Base-by-base conservation (phyloP, 2,329 filamentous ascomycete species). In the Byssoonygena ceratinophila region DNA sequence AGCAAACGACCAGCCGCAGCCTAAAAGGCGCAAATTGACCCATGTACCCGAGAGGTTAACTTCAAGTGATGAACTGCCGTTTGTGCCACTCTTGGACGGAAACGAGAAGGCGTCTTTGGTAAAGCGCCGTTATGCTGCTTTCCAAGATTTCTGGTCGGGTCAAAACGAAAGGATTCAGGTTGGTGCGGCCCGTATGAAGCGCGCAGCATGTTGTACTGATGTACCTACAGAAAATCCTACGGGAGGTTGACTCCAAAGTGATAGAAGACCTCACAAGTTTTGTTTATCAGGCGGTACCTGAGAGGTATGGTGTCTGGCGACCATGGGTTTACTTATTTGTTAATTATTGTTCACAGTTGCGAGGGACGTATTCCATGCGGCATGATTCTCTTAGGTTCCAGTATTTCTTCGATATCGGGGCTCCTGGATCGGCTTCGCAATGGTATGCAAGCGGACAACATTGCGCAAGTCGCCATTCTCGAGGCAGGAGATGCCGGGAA, bases 21-120 rank as follows among this genome's bases (percentile, higher is more conserved):
- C 74, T 32, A 85, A 85, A 64, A 73, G 76, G 53, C 74, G 80
- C 51, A 81, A 76, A 61, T 69, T 79, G 6, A 20, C 34, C 20
- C 51, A 55, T 45, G 40, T 20, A 36, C 72, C 72, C 0, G 74
- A 71, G 51, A 70, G 57, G 5, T 52, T 48, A 3, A 36, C 55
- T 45, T 43, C 54, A 4, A 32, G 56, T 7, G 52, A 59, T 9
- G 12, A 49, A 3, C 57, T 63, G 16, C 59, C 59, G 4, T 74
- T 73, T 55, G 63, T 68, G 6, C 62, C 67, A 6, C 64, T 74
- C 18, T 59, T 72, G 20, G 63, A 66, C 25, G 70, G 70, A 12
- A 60, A 67, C 11, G 71, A 74, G 54, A 58, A 53, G 27, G 29
- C 59, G 18, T 54, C 62, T 14, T 64, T 63, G 6, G 62, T 68